Conservation (phyloP, 1,284 basidiomycete genomes). For the Boletus chippewaensis region DNA sequence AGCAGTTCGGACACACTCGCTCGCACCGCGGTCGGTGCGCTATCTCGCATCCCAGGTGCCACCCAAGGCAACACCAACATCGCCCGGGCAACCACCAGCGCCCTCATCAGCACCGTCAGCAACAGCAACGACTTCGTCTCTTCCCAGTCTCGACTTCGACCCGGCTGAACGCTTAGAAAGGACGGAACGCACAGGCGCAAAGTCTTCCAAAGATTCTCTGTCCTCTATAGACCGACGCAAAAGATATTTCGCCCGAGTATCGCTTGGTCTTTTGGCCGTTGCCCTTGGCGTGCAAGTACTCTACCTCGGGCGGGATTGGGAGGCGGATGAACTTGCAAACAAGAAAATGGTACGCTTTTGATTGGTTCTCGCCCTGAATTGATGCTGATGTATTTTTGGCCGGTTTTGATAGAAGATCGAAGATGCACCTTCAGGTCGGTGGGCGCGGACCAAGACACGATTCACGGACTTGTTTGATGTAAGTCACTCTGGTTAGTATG, state of each 20-base stretch:
- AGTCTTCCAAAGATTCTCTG: constrained; percentile 62
- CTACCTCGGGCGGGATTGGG: constrained; percentile 61
- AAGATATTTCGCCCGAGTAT: constrained; percentile 47
- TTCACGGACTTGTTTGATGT: constrained; percentile 62
- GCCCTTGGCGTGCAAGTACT: constrained; percentile 40
- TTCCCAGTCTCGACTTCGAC: constrained; percentile 52
- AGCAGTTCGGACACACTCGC: constrained; percentile 16
- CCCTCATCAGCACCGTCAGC: constrained; percentile 9
- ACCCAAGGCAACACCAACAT: constrained; percentile 7
- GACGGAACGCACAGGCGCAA: constrained; percentile 54
- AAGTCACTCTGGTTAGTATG: constrained; percentile 22
- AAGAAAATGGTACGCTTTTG: constrained; percentile 44
- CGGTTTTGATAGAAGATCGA: constrained; percentile 42
- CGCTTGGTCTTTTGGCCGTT: constrained; percentile 48
- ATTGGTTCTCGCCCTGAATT: constrained; percentile 11
- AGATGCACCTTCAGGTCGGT: constrained; percentile 51
- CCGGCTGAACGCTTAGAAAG: constrained; percentile 35
- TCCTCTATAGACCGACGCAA: constrained; percentile 69
- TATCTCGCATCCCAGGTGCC: constrained; percentile 23
- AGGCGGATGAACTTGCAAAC: constrained; percentile 44
- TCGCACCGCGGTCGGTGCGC: constrained; percentile 18
- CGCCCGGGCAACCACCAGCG: constrained; percentile 3
- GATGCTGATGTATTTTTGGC: constrained; percentile 17
- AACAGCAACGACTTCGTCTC: constrained; percentile 9
- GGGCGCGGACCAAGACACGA: constrained; percentile 54